These are phyloP conservation scores for Camelina sativa DNA, from an alignment of 345 rosid species.

Conservation along the genomic window DNA sequence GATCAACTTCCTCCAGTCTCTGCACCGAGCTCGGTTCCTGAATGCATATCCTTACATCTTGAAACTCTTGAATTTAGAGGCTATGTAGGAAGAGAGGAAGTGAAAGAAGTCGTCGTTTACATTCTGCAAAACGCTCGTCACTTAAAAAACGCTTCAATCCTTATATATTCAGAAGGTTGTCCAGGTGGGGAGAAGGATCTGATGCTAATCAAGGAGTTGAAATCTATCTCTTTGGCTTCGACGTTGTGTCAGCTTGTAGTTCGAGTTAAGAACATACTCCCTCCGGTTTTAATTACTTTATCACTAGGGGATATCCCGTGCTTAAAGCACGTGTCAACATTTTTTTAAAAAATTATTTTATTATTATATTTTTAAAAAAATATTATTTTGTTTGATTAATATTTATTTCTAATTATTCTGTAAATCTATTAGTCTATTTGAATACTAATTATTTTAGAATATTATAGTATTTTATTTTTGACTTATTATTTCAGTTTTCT, in stretches of 20 bases:
- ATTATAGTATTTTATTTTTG: no score
- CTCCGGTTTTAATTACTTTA: no score
- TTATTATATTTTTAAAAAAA: no score
- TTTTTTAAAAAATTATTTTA: no score
- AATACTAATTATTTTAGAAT: no score
- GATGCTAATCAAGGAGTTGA: neutral
- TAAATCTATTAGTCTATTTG: no score
- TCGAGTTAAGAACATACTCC: neutral
- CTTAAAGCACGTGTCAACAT: no score
- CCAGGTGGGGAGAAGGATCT: neutral
- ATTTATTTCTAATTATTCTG: no score
- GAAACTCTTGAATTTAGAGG: neutral
- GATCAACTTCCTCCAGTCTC: neutral
- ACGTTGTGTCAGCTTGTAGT: slow-evolving; percentile 21
- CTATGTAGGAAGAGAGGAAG: neutral
- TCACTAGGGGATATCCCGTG: no score
- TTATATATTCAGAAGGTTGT: no score
- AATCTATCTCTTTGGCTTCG: slow-evolving; percentile 14
- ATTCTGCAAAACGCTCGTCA: neutral
- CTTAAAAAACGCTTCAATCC: neutral
- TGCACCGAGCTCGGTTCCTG: neutral
- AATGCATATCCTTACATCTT: neutral
- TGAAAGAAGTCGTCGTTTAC: neutral
- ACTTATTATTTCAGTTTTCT: no score
- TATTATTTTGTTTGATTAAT: no score